phyloP scores from a whole-genome alignment of 2,329 filamentous ascomycete genomes.

The Sordariomycetes sp. region DNA sequence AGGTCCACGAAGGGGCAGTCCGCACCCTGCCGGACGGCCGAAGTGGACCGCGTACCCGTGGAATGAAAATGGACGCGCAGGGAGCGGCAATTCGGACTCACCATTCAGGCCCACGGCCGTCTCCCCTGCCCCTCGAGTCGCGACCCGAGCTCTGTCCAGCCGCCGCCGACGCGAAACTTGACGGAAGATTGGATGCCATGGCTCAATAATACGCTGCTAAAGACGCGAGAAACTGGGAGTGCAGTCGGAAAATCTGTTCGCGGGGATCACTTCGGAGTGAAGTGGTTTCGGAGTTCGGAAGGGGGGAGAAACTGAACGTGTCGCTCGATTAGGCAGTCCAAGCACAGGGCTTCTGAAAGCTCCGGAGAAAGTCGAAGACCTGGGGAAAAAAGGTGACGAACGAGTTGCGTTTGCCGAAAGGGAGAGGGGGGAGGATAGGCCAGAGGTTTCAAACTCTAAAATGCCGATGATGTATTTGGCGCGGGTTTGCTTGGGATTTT shows the following conservation, averaged over 20 bases:
- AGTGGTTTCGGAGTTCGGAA: not conserved
- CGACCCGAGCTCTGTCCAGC: constrained; percentile 60
- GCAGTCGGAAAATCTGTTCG: not conserved
- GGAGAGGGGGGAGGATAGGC: not conserved
- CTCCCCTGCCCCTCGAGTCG: constrained; percentile 46
- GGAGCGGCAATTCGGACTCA: constrained; percentile 32
- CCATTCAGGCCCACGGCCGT: constrained; percentile 59
- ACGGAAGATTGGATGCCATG: constrained; percentile 67
- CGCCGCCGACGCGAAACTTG: constrained; percentile 75
- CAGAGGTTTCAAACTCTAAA: not conserved
- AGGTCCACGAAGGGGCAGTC: not conserved
- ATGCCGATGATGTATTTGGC: not conserved
- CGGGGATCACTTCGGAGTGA: not conserved
- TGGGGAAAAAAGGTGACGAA: not conserved
- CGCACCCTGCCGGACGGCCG: not conserved
- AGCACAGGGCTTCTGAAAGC: not conserved
- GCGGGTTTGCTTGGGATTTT: not conserved
- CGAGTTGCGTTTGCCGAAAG: not conserved
- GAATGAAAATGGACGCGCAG: not conserved
- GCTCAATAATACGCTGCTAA: constrained; percentile 4
- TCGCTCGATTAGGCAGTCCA: not conserved
- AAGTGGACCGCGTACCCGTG: not conserved
- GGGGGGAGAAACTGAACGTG: no score
- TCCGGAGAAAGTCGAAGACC: not conserved
- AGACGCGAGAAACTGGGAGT: not conserved